Percentiles rank a stretch among this genome's conserved stretches.
Evolutionary conservation across 768 basidiomycete genomes (phyloP).

Genomic region (Pleurotus giganteus): DNA sequence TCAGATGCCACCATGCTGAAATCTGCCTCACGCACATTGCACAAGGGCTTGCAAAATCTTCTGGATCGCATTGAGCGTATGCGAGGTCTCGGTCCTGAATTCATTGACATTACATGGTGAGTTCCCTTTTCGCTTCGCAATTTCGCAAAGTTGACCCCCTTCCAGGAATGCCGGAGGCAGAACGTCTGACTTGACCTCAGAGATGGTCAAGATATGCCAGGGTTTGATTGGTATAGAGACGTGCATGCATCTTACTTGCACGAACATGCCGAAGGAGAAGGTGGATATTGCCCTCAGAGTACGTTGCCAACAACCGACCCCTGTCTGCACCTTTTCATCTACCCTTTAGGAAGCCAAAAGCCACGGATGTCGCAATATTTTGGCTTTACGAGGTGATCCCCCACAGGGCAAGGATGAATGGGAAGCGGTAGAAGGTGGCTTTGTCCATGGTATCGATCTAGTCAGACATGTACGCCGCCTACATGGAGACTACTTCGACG

Average conservation of each 20-base stretch:
- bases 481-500: constrained; percentile 93
- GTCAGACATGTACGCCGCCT: constrained; percentile 80
- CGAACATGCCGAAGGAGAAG: constrained; percentile 97
- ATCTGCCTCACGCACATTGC: background rate
- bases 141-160: background rate
- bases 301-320: constrained; percentile 26
- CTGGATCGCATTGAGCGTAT: constrained; percentile 98
- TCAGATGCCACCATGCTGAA: background rate
- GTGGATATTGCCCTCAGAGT: constrained; percentile 90
- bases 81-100: constrained; percentile 92
- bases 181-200: constrained; percentile 90
- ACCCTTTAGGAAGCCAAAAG: constrained; percentile 78
- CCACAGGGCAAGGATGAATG: constrained; percentile 86
- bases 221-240: constrained; percentile 91
- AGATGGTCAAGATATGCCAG: constrained; percentile 94
- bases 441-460: constrained; percentile 88
- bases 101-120: constrained; percentile 96
- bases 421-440: constrained; percentile 91
- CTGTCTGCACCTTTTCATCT: constrained; percentile 7
- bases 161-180: constrained; percentile 94
- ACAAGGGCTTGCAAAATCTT: constrained; percentile 89
- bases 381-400: constrained; percentile 92
- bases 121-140: constrained; percentile 15
- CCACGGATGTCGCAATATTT: constrained; percentile 87
- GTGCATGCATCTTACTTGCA: constrained; percentile 98